phyloP scores from a whole-genome alignment of 331 rosid species.

The Prunus yedoensis region DNA sequence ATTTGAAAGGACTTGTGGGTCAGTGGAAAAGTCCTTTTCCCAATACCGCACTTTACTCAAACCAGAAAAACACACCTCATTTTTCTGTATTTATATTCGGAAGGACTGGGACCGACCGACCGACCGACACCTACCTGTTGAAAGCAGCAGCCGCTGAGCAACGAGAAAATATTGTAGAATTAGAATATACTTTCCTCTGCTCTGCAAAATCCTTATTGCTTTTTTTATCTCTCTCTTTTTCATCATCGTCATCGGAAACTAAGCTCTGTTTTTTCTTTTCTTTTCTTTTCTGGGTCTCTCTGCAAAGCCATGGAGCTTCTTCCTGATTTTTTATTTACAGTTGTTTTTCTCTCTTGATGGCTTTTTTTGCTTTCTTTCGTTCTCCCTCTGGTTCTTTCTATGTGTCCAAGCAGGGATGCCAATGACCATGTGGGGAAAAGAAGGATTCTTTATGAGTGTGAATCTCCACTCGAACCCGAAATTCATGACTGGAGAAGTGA shows the following conservation, averaged over 20 bases:
- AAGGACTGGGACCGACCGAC: slow-evolving; percentile 10
- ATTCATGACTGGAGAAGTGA: slow-evolving; percentile 29
- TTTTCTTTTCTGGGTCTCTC: slow-evolving; percentile 5
- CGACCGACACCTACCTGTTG: slow-evolving; percentile 34
- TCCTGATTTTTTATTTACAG: slow-evolving; percentile 36
- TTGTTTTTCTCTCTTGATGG: slow-evolving; percentile 43
- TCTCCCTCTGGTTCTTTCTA: slow-evolving; percentile 36
- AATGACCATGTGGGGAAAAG: neutral
- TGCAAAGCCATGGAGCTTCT: slow-evolving; percentile 49
- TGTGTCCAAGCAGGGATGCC: slow-evolving; percentile 18
- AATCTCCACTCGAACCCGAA: slow-evolving; percentile 24
- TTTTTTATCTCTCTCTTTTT: slow-evolving; percentile 4
- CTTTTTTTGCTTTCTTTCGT: slow-evolving; percentile 41
- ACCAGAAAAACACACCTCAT: neutral
- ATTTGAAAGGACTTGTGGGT: neutral
- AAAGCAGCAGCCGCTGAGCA: neutral
- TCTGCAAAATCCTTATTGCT: slow-evolving; percentile 32
- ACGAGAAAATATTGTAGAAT: neutral
- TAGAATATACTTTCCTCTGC: slow-evolving; percentile 58
- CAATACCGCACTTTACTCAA: slow-evolving; percentile 27
- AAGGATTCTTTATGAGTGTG: slow-evolving; percentile 17
- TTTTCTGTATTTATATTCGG: neutral
- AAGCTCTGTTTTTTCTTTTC: neutral
- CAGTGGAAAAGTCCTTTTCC: slow-evolving; percentile 35
- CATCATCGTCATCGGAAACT: neutral